Conservation (phyloP, 805 yeast species). For the Cyberlindnera subsufficiens region DNA sequence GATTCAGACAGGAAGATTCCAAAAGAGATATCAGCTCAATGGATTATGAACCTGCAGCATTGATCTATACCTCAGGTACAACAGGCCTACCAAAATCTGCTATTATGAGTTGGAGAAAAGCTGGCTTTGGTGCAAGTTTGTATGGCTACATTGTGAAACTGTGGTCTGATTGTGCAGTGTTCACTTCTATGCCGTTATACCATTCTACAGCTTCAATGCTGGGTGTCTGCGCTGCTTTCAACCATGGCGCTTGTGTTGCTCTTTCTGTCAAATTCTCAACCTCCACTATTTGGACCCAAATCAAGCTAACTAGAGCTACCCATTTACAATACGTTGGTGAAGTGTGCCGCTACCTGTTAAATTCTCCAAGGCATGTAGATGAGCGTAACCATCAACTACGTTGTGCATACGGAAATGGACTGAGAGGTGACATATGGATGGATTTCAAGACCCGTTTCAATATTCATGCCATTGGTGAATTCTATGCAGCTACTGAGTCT, state of each 20-base stretch:
- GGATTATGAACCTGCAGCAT: slow-evolving; percentile 58
- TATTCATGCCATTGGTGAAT: slow-evolving; percentile 76
- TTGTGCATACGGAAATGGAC: slow-evolving; percentile 87
- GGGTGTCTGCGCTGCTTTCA: slow-evolving; percentile 68
- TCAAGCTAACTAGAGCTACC: slow-evolving; percentile 61
- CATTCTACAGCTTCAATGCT: slow-evolving; percentile 91
- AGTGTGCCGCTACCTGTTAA: slow-evolving; percentile 78
- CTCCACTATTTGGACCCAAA: slow-evolving; percentile 86
- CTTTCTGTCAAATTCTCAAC: slow-evolving; percentile 80
- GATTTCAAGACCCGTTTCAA: slow-evolving; percentile 73
- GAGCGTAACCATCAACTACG: slow-evolving; percentile 55
- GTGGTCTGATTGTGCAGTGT: slow-evolving; percentile 48
- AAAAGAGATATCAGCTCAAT: slow-evolving; percentile 53
- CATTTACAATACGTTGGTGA: slow-evolving; percentile 94
- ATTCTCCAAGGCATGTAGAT: slow-evolving; percentile 58
- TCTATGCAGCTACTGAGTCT: slow-evolving; percentile 90
- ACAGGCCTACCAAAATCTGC: slow-evolving; percentile 95
- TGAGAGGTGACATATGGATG: slow-evolving; percentile 84
- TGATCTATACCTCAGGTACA: slow-evolving; percentile 90
- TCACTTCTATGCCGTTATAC: slow-evolving; percentile 92
- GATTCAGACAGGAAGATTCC: slow-evolving; percentile 48
- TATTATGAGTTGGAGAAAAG: slow-evolving; percentile 86
- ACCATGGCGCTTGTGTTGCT: slow-evolving; percentile 70
- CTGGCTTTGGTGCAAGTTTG: slow-evolving; percentile 60
- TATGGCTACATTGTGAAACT: slow-evolving; percentile 68